Base-by-base conservation (phyloP, 2,329 filamentous ascomycete genomes). In the Didymella segeticola region DNA sequence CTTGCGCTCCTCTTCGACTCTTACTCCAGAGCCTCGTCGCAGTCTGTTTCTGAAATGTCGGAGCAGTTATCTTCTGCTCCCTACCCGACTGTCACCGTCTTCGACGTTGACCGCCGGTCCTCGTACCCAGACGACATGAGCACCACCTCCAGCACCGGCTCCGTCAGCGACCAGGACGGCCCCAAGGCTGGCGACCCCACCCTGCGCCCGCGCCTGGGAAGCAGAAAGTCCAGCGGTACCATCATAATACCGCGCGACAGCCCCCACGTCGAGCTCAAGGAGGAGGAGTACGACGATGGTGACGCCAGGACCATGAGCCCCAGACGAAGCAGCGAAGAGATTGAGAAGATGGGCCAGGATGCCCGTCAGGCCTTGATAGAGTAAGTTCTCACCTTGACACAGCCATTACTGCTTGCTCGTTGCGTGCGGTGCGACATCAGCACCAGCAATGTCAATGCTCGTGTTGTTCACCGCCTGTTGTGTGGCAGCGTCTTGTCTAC, bases 221-320 rank as follows among this genome's bases (percentile, higher is more conserved):
- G 85, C 64, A 84, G 90, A 42, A 91, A 91, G 76, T 90, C 88
- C 64, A 93, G 89, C 71, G 89, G 89, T 52, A 91, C 91, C 41
- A 88, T 95, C 61, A 89, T 93, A 60, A 89, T 96, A 31, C 88
- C 89, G 29, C 85, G 90, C 63, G 89, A 93, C 69, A 89, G 84
- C 66, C 86, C 84, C 17, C 86, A 88, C 54, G 86, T 91, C 56
- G 89, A 90, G 61, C 85, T 90, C 29, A 79, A 88, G 57, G 87
- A 91, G 60, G 84, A 89, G 58, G 83, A 90, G 59, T 90, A 92
- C 64, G 91, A 92, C 22, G 89, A 92, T 20, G 89, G 91, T 72
- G 93, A 97, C 74, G 93, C 95, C 57, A 82, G 93, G 68, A 90
- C 91, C 57, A 98, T 99, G 93, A 97, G 93, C 73, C 93, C 93